phyloP scores from a whole-genome alignment of 192 early-diverging fungal genomes.

The Phycomyces blakesleeanus region DNA sequence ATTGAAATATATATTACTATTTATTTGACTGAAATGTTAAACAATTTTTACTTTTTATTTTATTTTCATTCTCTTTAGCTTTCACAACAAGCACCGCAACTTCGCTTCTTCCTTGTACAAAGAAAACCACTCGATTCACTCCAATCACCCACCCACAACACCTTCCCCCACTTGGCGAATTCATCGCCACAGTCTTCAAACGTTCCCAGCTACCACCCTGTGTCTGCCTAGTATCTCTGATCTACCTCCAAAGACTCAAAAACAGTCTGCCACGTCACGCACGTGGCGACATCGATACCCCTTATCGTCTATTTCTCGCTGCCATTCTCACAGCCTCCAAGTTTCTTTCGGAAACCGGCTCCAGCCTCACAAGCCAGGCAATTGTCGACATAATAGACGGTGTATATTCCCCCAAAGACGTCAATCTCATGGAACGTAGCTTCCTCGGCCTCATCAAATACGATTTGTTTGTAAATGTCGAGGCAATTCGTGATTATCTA shows the following conservation, averaged over 20 bases:
- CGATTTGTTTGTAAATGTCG: conserved; percentile 46
- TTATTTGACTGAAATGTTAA: too few relatives aligned
- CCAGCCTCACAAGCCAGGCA: conserved; percentile 32
- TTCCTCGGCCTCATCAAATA: conserved; percentile 55
- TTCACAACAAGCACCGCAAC: conserved; percentile 33
- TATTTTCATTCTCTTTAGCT: conserved; percentile 12
- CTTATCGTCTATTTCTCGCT: conserved; percentile 68
- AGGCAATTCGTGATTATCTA: conserved; percentile 44
- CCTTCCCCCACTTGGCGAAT: conserved; percentile 33
- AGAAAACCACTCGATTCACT: conserved; percentile 11
- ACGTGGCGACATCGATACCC: conserved; percentile 65
- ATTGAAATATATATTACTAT: too few relatives aligned
- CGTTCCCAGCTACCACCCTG: conserved; percentile 27
- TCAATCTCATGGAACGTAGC: conserved; percentile 57
- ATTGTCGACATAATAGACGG: conserved; percentile 43
- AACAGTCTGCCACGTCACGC: conserved; percentile 56
- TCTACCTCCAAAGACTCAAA: conserved; percentile 71
- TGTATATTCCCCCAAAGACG: conserved; percentile 49
- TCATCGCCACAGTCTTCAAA: conserved; percentile 31
- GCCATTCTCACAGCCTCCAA: conserved; percentile 67
- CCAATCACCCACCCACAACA: conserved; percentile 15
- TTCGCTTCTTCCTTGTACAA: conserved; percentile 27
- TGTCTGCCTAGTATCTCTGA: conserved; percentile 54
- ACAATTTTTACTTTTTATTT: too few relatives aligned
- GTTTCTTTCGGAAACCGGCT: conserved; percentile 50